Base-by-base conservation (phyloP, 352 stramenopile genomes). In the Phytophthora brassicae region DNA sequence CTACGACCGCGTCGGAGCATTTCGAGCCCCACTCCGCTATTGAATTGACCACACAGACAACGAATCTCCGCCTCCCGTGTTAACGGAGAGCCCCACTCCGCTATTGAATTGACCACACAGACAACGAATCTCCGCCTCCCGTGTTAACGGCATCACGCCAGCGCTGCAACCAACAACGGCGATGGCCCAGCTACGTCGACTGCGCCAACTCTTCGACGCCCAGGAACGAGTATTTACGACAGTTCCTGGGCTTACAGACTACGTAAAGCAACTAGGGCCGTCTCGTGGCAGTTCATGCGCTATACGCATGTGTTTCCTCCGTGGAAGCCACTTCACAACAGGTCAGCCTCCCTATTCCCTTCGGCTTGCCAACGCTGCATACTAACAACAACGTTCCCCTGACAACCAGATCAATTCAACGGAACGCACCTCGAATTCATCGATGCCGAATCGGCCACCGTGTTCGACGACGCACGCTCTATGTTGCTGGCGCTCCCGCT, bases 351-450 rank as follows among this genome's bases (percentile, higher is more conserved):
- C 5, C 3, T 22, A 48, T 33, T 31, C 4, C 22, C 13, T 11
- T 7, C 12, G 4, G 20, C 42, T 33, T 33, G 42, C 22, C 0
- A 49, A 49, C 16, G 36, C 36, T 26, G 16, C 38, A 23, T 20
- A 57, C n/a, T 23, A 24, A 29, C 24, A 31, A 26, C 33, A 33
- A 6, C 17, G 39, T 26, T 17, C 4, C 38, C 7, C 39, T 46
- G 7, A 26, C 17, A 47, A 38, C 12, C 7, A 16, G 42, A 49
- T 33, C 42, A 47, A 48, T 44, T 28, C 17, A 42, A 28, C 51
- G 51, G 51, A 31, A 59, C 51, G n/a, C 51, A 59, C 26, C 23
- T 59, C 2, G 36, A 59, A 28, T 50, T 59, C 2, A 33, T 59
- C 38, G 51, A 59, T 23, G 39, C 51, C 12, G 39, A 59, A 33